phyloP scores from a whole-genome alignment of 2,329 filamentous ascomycete species.

The Colletotrichum noveboracense region DNA sequence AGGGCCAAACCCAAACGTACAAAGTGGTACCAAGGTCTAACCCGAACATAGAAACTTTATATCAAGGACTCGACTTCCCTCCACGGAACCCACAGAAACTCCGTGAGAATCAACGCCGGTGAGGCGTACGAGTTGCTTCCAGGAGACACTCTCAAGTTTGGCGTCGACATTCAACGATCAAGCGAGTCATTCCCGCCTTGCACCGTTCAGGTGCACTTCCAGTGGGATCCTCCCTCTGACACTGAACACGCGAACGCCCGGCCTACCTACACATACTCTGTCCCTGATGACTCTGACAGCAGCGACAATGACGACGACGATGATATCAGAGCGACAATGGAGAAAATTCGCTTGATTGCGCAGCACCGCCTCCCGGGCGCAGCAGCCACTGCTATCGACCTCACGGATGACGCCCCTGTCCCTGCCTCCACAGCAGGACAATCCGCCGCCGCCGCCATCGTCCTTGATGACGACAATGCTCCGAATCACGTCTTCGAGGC shows the following conservation, averaged over 20 bases:
- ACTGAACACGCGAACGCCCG: neutral
- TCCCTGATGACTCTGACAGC: slow-evolving; percentile 47
- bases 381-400: neutral
- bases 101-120: slow-evolving; percentile 25
- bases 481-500: neutral
- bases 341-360: neutral
- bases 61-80: slow-evolving; percentile 55
- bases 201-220: slow-evolving; percentile 36
- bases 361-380: neutral
- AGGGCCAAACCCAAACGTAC: slow-evolving; percentile 22
- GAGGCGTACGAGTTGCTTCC: slow-evolving; percentile 23
- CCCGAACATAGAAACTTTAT: slow-evolving; percentile 42
- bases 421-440: neutral
- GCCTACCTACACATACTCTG: slow-evolving; percentile 41
- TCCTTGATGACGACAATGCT: neutral
- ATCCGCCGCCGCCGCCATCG: neutral
- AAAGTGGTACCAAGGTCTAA: neutral
- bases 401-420: neutral
- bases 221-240: slow-evolving; percentile 25
- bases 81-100: slow-evolving; percentile 57
- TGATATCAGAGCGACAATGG: slow-evolving; percentile 10
- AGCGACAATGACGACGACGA: slow-evolving; percentile 29
- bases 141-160: slow-evolving; percentile 41
- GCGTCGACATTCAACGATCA: slow-evolving; percentile 38
- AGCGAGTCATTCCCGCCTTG: slow-evolving; percentile 41